Evolutionary conservation across 1,284 basidiomycete species (phyloP).

Genomic region (Ustilago lituana): DNA sequence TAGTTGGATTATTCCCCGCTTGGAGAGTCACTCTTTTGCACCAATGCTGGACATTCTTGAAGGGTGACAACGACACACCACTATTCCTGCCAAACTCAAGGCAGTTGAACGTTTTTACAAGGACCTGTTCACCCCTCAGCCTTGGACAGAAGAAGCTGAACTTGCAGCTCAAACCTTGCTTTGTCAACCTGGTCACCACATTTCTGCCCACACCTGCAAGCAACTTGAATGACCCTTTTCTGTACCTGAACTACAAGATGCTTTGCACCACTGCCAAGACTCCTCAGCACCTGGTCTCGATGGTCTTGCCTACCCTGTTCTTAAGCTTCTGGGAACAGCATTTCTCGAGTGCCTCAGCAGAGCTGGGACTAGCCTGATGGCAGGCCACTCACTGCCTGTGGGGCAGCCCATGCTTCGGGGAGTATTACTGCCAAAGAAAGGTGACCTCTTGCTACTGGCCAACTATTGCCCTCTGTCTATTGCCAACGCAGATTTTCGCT

Average conservation of each 20-base stretch:
- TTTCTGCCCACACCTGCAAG: neutral
- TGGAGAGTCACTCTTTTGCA: conserved; percentile 7
- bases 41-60: neutral
- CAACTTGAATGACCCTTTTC: conserved; percentile 2
- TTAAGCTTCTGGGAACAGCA: neutral
- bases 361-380: conserved; percentile 1
- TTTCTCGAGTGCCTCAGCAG: neutral
- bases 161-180: neutral
- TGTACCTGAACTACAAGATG: neutral
- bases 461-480: conserved; percentile 11
- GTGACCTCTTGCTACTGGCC: neutral
- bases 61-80: no score
- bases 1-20: conserved; percentile 7
- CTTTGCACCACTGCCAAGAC: neutral
- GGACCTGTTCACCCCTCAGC: neutral
- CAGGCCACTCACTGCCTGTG: conserved; percentile 4
- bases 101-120: conserved; percentile 6
- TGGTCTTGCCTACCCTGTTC: neutral
- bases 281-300: conserved; percentile 9
- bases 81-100: neutral
- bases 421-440: conserved; percentile 6
- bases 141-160: neutral
- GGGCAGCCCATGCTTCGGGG: conserved; percentile 9
- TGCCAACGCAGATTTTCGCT: neutral
- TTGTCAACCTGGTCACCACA: neutral